Percentiles rank a stretch among this genome's conserved stretches.
These are phyloP conservation scores for Lachnellula occidentalis DNA, from an alignment of 2,329 filamentous ascomycete genomes.

Conservation along the genomic window DNA sequence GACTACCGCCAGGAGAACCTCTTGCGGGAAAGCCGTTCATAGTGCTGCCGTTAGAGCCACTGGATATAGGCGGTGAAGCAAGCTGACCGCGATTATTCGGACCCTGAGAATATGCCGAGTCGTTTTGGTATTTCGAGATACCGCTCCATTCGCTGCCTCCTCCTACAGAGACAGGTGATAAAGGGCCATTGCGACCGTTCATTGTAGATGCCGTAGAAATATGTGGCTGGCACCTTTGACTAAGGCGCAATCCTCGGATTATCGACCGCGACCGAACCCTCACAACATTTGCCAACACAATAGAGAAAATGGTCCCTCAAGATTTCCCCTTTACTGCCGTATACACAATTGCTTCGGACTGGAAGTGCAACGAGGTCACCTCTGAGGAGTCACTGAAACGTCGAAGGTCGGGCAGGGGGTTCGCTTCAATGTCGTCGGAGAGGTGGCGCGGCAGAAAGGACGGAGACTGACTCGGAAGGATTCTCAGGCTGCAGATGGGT, in stretches of 20 bases:
- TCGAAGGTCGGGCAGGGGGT: slow-evolving; percentile 14
- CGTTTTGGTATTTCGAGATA: slow-evolving; percentile 59
- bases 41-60: slow-evolving; percentile 49
- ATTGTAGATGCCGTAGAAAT: slow-evolving; percentile 40
- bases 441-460: not conserved
- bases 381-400: slow-evolving; percentile 12
- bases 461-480: not conserved
- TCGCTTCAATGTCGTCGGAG: slow-evolving; percentile 6
- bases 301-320: slow-evolving; percentile 4
- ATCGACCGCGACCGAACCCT: slow-evolving; percentile 11
- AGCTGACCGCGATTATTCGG: slow-evolving; percentile 53
- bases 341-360: slow-evolving; percentile 13
- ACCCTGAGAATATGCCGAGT: slow-evolving; percentile 42
- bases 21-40: slow-evolving; percentile 56
- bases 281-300: slow-evolving; percentile 11
- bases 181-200: slow-evolving; percentile 68
- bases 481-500: slow-evolving; percentile 5
- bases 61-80: slow-evolving; percentile 65
- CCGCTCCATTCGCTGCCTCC: slow-evolving; percentile 80
- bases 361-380: slow-evolving; percentile 7
- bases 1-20: slow-evolving; percentile 39
- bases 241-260: slow-evolving; percentile 12
- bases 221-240: slow-evolving; percentile 12
- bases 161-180: slow-evolving; percentile 76
- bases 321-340: not conserved